A percentile compares a stretch with the other conserved stretches of the same genome.
These are phyloP conservation scores for Emericellopsis atlantica DNA, from an alignment of 2,329 filamentous ascomycete genomes.

Conservation along the genomic window DNA sequence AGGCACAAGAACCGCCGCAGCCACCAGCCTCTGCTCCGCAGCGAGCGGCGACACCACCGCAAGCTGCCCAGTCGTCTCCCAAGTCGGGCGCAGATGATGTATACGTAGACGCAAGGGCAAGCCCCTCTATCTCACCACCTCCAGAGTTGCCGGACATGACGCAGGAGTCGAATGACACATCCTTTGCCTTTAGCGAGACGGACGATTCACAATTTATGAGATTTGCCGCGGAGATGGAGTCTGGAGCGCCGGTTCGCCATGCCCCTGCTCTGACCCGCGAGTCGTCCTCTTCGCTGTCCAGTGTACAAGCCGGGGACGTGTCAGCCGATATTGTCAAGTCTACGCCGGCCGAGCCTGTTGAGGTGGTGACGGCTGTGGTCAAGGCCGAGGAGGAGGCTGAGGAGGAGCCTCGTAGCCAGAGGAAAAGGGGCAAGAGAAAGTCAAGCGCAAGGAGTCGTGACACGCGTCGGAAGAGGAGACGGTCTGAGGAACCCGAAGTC, in stretches of 20 bases:
- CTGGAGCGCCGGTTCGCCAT: background rate
- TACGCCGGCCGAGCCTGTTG: slow-evolving; percentile 6
- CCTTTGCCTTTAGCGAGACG: slow-evolving; percentile 27
- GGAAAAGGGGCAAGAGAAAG: slow-evolving; percentile 16
- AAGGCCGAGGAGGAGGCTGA: background rate
- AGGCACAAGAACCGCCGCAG: background rate
- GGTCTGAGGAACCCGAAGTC: slow-evolving; percentile 7
- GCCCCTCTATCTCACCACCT: slow-evolving; percentile 16
- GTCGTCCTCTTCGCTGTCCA: too few relatives aligned
- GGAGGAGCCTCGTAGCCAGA: too few relatives aligned
- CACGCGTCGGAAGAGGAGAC: slow-evolving; percentile 15
- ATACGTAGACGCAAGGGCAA: slow-evolving; percentile 36
- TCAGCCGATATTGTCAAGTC: slow-evolving; percentile 3
- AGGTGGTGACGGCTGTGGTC: background rate
- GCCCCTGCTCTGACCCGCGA: too few relatives aligned
- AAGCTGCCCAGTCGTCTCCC: slow-evolving; percentile 13
- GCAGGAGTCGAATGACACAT: slow-evolving; percentile 12
- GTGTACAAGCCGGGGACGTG: too few relatives aligned
- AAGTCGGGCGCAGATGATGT: slow-evolving; percentile 28
- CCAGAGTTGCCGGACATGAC: background rate
- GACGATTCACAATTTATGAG: slow-evolving; percentile 35
- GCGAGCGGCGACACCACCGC: background rate
- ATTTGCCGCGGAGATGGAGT: slow-evolving; percentile 36
- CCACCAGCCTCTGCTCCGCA: slow-evolving; percentile 5
- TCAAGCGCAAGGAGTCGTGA: slow-evolving; percentile 9